Conservation (phyloP, 2,329 filamentous ascomycete species). For the Hirsutella minnesotensis region DNA sequence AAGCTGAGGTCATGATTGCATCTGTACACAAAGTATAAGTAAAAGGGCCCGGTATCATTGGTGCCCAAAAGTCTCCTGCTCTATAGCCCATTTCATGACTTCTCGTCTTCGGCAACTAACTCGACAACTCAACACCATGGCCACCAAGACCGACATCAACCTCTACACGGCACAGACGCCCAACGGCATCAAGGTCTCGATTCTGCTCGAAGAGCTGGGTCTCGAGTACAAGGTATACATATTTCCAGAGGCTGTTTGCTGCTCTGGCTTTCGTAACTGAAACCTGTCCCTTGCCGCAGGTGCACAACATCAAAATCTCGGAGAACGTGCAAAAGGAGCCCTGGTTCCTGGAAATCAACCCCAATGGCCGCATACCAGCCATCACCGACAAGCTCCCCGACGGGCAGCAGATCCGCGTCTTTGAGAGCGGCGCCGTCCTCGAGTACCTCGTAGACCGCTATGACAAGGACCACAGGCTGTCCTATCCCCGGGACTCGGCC, state of each 20-base stretch:
- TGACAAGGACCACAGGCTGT: constrained; percentile 71
- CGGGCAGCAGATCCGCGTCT: constrained; percentile 61
- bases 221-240: constrained; percentile 60
- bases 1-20: no score
- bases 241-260: no score
- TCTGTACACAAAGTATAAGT: no score
- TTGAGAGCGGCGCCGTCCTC: constrained; percentile 75
- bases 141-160: constrained; percentile 49
- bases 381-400: constrained; percentile 69
- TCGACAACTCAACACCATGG: background rate
- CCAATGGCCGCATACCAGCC: constrained; percentile 84
- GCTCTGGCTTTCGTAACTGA: no score
- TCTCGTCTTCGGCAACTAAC: background rate
- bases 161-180: constrained; percentile 77
- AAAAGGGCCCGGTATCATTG: no score
- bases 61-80: background rate
- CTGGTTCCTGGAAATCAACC: constrained; percentile 87
- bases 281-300: constrained; percentile 12
- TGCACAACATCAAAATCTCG: constrained; percentile 54
- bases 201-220: constrained; percentile 74
- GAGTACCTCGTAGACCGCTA: constrained; percentile 76
- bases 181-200: constrained; percentile 84
- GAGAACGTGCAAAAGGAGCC: constrained; percentile 72
- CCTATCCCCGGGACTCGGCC: constrained; percentile 57
- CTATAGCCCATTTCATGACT: background rate